Base-by-base conservation (phyloP, 306 rosid species). In the Gynostemma pentaphyllum region DNA sequence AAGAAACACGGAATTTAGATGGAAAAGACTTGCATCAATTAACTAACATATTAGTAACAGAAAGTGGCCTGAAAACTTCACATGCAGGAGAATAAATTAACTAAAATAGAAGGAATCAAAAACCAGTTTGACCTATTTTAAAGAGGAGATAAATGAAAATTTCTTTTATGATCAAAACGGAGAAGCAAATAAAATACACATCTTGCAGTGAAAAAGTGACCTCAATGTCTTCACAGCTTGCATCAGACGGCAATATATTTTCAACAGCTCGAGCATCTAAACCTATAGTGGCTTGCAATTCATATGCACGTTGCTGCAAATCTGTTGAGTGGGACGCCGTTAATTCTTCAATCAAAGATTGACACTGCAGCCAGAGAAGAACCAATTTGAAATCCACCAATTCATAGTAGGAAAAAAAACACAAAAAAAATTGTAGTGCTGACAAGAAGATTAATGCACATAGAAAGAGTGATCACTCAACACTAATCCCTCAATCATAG, bases 251-350 rank as follows among this genome's bases (percentile, higher is more conserved):
- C 77, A 89, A 63, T 68, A 83, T 82, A 71, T 50, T 65, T 68
- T 74, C 78, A 39, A 80, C 74, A 46, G 89, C 87, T 70, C 32
- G 73, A 53, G 81, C 72, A 67, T 83, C 85, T 78, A 86, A 78
- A 47, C 81, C 71, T 54, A 68, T 21, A 55, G 83, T 79, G 56
- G 82, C 85, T 81, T 82, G 97, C 78, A 86, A 80, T 78, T 89
- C 97, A 78, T 89, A 86, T 9, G 97, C 92, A 68, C 94, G 95
- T 68, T 89, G 97, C 80, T 89, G 95, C 83, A 89, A 71, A 79
- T 89, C 97, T 22, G 89, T 86, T 50, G 91, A 89, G 79, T 89
- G 81, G 68, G 97, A 86, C 30, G 97, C 95, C 51, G 86, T 76
- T 72, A 86, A 67, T 68, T 82, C 95, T 78, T 89, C 97, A 64